Evolutionary conservation across 352 stramenopile genomes (phyloP), one percentile per base, ranked within the genome.

Genomic region (Phytophthora ramorum): DNA sequence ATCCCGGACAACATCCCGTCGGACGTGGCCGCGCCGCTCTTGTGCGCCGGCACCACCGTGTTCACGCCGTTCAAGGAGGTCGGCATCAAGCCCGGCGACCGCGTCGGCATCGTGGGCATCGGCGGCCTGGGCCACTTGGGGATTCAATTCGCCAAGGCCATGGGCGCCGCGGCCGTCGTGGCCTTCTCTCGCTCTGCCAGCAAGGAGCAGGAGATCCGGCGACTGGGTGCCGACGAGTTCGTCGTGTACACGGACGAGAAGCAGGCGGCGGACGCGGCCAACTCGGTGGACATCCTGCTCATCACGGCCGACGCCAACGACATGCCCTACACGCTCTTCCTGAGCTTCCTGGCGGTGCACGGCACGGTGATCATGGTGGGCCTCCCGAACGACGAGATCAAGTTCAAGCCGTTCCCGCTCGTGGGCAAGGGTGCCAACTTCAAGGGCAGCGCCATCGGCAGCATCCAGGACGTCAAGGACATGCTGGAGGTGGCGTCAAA

Each of bases 31-130:
- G 87, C 82, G 9, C 80, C 85, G 16, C 64, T 97, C 35, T 59
- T 97, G 46, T 97, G 91, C 70, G 87, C 87, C n/a, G 90, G 90
- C 49, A 87, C 87, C 46, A 97, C 90, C 6, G 83, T 81, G n/a
- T 97, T 82, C 71, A 89, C 78, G 49, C 91, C 89, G 16, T 69
- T 95, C 44, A 79, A 77, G 64, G 66, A 81, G 41, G 77, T 57
- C 4, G 75, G 75, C 48, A 73, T 87, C 13, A 71, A 86, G 60
- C 41, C 54, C 1, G 80, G 75, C n/a, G 64, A 84, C 55, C 81
- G 73, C n/a, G 74, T 97, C 7, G 89, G 73, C 19, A 73, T 97
- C 14, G 69, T 90, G 2, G 90, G 90, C 24, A 85, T 96, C 47
- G 90, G 90, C 17, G 90, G 90, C n/a, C 69, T 97, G 24, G 89